These are phyloP conservation scores for Trichothecium roseum DNA, from an alignment of 2,329 filamentous ascomycete species.

Conservation along the genomic window DNA sequence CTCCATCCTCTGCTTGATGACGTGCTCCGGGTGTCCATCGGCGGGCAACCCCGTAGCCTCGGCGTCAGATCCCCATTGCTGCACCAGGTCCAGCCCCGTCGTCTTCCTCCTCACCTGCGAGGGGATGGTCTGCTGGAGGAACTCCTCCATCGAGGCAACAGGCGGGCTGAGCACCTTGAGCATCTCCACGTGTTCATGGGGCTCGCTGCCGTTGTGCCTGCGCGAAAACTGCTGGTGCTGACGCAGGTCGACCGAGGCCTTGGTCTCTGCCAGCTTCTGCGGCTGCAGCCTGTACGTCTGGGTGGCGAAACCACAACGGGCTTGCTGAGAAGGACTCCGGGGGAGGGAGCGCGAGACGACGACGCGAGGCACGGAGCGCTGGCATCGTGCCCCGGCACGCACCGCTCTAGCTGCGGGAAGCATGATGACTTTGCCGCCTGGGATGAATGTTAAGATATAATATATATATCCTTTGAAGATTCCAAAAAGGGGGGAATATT, in stretches of 20 bases:
- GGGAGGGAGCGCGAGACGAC: too few species aligned
- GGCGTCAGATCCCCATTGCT: conserved; percentile 16
- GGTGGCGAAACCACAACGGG: neutral
- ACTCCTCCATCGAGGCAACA: conserved; percentile 63
- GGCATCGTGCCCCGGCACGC: too few species aligned
- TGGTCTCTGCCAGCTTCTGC: neutral
- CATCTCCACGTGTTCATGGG: conserved; percentile 62
- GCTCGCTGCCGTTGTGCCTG: conserved; percentile 76
- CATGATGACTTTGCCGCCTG: too few species aligned
- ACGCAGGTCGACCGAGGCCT: conserved; percentile 1
- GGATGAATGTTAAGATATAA: too few species aligned
- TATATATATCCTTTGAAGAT: too few species aligned
- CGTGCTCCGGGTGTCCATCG: conserved; percentile 16
- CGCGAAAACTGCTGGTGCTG: conserved; percentile 49
- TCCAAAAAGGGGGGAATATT: too few species aligned
- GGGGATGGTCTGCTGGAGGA: conserved; percentile 75
- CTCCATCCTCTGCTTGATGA: conserved; percentile 39
- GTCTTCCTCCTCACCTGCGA: conserved; percentile 45
- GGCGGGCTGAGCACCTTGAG: conserved; percentile 70
- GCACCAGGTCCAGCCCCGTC: conserved; percentile 14
- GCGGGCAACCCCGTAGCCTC: conserved; percentile 11
- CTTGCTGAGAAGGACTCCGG: neutral
- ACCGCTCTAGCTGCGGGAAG: too few species aligned
- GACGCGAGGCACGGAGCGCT: too few species aligned
- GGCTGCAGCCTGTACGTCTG: neutral